A percentile compares a stretch with the other conserved stretches of the same genome.
Evolutionary conservation across 306 rosid genomes (phyloP).

Genomic region (Begonia peltatifolia): DNA sequence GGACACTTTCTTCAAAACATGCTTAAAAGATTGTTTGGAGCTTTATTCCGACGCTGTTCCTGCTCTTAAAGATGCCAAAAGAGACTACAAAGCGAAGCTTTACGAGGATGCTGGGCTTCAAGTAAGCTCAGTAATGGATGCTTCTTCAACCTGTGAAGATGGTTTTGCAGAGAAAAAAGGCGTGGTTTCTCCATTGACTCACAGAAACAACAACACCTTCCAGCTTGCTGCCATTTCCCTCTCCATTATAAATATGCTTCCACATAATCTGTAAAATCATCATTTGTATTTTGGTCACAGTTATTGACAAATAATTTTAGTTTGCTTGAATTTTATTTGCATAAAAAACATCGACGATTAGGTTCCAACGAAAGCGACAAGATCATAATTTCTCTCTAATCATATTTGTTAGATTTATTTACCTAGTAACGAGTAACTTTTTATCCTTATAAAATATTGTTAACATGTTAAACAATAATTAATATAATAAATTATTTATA

Average conservation of each 20-base stretch:
- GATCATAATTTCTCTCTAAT: too few species aligned
- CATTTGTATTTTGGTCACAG: background rate
- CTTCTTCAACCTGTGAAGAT: constrained; percentile 35
- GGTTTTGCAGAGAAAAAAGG: constrained; percentile 39
- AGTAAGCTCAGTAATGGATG: constrained; percentile 48
- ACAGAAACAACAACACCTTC: constrained; percentile 34
- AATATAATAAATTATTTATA: too few species aligned
- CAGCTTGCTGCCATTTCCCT: constrained; percentile 47
- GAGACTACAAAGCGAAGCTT: constrained; percentile 23
- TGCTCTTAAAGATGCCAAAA: constrained; percentile 19
- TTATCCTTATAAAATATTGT: too few species aligned
- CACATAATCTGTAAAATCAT: too few species aligned
- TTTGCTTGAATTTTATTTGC: background rate
- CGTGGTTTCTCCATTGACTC: constrained; percentile 35
- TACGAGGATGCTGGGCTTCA: constrained; percentile 16
- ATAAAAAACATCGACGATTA: background rate
- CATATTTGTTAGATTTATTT: too few species aligned
- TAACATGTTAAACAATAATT: too few species aligned
- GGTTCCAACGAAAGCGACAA: too few species aligned
- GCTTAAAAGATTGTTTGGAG: constrained; percentile 45
- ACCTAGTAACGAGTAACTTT: too few species aligned
- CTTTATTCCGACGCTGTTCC: constrained; percentile 33
- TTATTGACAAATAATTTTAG: background rate
- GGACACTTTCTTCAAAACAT: constrained; percentile 7
- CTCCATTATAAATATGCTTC: constrained; percentile 6